Base-by-base conservation (phyloP, 306 rosid species). In the Rosa rugosa region DNA sequence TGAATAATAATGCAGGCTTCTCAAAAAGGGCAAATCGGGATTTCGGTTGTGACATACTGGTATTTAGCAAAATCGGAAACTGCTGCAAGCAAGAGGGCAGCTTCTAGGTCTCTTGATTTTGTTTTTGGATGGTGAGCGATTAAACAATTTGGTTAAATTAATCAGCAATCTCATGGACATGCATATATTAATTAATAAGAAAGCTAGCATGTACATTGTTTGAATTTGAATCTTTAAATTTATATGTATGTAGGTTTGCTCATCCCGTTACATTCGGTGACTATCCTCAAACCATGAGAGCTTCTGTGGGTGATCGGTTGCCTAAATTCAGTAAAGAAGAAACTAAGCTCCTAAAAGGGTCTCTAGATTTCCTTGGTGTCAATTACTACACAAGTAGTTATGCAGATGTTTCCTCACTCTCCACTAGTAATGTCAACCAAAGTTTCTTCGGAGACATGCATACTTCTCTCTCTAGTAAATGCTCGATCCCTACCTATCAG, bases 311-410 rank as follows among this genome's bases (percentile, higher is more conserved):
- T 23, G 2, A 80, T 6, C 83, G 95, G 67, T 75, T 90, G 9
- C 97, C 92, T 0, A 90, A 78, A 77, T 90, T 90, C 75, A 85
- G 88, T 6, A 42, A 38, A 56, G 50, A 47, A 2, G 73, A 92
- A 79, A 59, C 85, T 4, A 63, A 64, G 66, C 54, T 46, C 2
- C 20, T 90, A 0, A 82, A 85, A 56, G 85, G 85, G 4, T 83
- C 92, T 10, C 20, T 27, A n/a, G 96, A 92, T 85, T 92, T 90
- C 83, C 80, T 90, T 71, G 93, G 92, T 8, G 75, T 90, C 11
- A 90, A 92, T 82, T 90, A 92, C 74, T 90, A 89, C 79, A 83
- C 88, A 36, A 72, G 87, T 1, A 45, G 71, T 70, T 91, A 47
- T 31, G 36, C 36, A 20, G 80, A 82, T 31, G 17, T 34, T 50